Base-by-base conservation (phyloP, 495 filamentous ascomycete genomes). In the Penicillium herquei region DNA sequence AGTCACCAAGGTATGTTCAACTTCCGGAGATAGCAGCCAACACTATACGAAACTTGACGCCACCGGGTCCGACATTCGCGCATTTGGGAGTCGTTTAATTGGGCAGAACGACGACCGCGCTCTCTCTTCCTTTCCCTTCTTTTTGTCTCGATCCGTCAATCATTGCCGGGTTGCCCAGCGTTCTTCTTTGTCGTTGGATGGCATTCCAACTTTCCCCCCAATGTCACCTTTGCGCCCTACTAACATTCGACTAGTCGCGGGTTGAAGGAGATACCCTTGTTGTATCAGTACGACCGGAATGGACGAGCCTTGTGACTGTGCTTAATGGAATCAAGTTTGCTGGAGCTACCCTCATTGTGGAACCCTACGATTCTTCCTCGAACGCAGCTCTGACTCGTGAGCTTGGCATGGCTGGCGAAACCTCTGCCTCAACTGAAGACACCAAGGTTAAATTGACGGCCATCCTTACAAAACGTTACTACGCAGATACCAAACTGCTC, bases 1-100 rank as follows among this genome's bases (percentile, higher is more conserved):
- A 66, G 87, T 96, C 55, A 87, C 82, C 78, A 92, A 92, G 87
- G 91, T 96, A 90, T 83, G 85, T 86, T 70, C 7, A 77, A 74
- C 34, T 37, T 37, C 8, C 12, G 71, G 65, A 70, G 70, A 70
- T 68, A 52, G 69, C 75, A 75, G 68, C 79, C 73, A 77, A 68
- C 73, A 71, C 65, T 71, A 39, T 43, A 72, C 78, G 76, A 72
- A 70, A 69, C 73, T 74, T 78, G 72, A 64, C 71, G 56, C 71
- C 68, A 67, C 72, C 73, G 71, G 80, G 72, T 78, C 72, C 69
- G 79, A 77, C 18, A 17, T 39, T 31, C 33, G 49, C 35, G 26
- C 49, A 18, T 50, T 41, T 32, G 8, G 30, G 34, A 39, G 11
- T 39, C 4, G 11, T 31, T 46, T 46, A 8, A 11, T 26, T 32